phyloP scores from a whole-genome alignment of 1,139 yeast genomes.

The Scheffersomyces insectosa region DNA sequence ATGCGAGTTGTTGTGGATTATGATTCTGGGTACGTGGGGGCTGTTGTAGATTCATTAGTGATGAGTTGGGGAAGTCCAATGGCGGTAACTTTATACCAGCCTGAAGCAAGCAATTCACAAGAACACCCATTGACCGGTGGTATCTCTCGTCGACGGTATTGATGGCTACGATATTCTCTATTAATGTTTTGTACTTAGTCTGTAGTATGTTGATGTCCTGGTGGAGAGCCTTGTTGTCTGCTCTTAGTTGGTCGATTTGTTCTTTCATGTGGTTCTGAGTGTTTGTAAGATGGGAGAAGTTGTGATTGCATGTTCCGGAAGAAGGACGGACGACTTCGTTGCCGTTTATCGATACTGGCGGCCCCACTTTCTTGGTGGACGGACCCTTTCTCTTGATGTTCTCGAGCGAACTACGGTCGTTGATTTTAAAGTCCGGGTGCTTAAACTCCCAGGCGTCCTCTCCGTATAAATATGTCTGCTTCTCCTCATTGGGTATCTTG shows the following conservation, averaged over 20 bases:
- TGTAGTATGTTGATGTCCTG: slow-evolving; percentile 49
- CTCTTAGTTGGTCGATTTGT: slow-evolving; percentile 40
- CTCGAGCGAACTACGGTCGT: slow-evolving; percentile 70
- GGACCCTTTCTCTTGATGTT: slow-evolving; percentile 83
- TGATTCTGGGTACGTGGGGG: slow-evolving; percentile 12
- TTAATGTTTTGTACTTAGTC: slow-evolving; percentile 62
- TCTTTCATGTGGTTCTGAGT: slow-evolving; percentile 34
- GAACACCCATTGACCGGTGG: slow-evolving; percentile 48
- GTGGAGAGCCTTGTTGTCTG: slow-evolving; percentile 41
- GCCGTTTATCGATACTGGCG: slow-evolving; percentile 5
- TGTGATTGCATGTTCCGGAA: slow-evolving; percentile 6
- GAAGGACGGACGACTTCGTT: slow-evolving; percentile 13
- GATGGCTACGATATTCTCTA: slow-evolving; percentile 59
- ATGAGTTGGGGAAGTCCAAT: slow-evolving; percentile 53
- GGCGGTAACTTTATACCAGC: slow-evolving; percentile 71
- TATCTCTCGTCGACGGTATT: slow-evolving; percentile 59
- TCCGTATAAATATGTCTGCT: slow-evolving; percentile 57
- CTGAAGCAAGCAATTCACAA: slow-evolving; percentile 50
- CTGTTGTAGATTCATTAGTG: slow-evolving; percentile 22
- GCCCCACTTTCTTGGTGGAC: slow-evolving; percentile 38
- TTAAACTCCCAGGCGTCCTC: slow-evolving; percentile 93
- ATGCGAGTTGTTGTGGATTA: slow-evolving; percentile 9
- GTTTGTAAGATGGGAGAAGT: slow-evolving; percentile 8
- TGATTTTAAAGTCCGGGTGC: slow-evolving; percentile 81
- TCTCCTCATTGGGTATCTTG: slow-evolving; percentile 58